Percentiles rank a stretch among this genome's conserved stretches.
Conservation (phyloP, 2,329 filamentous ascomycete species). For the Endothia cerciana region DNA sequence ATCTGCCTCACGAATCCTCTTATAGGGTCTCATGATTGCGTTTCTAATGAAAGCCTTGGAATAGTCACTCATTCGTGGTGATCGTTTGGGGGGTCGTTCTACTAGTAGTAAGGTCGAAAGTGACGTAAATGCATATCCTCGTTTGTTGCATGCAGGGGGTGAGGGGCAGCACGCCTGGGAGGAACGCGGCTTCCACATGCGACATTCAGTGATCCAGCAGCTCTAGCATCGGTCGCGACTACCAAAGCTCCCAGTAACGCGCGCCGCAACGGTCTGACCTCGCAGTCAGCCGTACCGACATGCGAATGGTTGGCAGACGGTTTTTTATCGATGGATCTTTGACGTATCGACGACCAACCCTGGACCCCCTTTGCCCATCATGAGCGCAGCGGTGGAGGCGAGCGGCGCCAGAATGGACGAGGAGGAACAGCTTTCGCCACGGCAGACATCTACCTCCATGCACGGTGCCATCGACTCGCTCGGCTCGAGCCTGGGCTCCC, state of each 20-base stretch:
- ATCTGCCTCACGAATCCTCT: no score
- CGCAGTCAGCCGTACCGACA: conserved; percentile 7
- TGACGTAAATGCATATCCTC: conserved; percentile 5
- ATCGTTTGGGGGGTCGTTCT: background rate
- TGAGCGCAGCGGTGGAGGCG: conserved; percentile 31
- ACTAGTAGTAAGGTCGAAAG: background rate
- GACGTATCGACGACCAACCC: background rate
- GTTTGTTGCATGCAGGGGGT: conserved; percentile 13
- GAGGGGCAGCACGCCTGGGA: no score
- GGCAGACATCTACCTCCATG: conserved; percentile 40
- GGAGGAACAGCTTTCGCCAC: conserved; percentile 40
- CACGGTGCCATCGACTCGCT: conserved; percentile 39
- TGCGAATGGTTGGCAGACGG: background rate
- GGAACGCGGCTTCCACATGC: conserved; percentile 2
- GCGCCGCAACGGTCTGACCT: conserved; percentile 4
- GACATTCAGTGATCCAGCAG: conserved; percentile 5
- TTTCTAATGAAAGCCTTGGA: background rate
- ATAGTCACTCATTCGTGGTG: background rate
- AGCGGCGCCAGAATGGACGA: conserved; percentile 35
- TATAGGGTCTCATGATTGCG: background rate
- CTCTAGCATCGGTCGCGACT: conserved; percentile 3
- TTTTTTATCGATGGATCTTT: background rate
- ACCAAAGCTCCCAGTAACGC: conserved; percentile 16
- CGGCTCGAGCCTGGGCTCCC: conserved; percentile 43
- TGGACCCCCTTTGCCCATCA: conserved; percentile 18